A percentile compares a stretch with the other conserved stretches of the same genome.
phyloP scores from a whole-genome alignment of 192 early-diverging fungal genomes.

The Piromyces sp. region DNA sequence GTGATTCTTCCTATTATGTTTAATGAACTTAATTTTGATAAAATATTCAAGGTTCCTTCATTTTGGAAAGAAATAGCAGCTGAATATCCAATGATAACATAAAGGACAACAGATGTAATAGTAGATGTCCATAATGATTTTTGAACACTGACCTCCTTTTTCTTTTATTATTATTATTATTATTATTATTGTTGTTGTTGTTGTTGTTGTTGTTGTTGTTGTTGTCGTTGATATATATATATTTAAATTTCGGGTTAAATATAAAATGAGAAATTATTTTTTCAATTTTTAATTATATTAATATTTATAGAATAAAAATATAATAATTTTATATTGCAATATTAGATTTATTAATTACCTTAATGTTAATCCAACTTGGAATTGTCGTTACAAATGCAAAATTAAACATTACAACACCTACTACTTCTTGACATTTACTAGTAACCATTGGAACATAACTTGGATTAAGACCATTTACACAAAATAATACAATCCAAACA shows the following conservation, averaged over 20 bases:
- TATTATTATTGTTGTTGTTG: too few species aligned
- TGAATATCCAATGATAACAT: slow-evolving; percentile 15
- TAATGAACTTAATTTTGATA: slow-evolving; percentile 6
- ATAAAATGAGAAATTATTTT: too few species aligned
- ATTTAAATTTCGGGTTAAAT: too few species aligned
- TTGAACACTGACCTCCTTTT: slow-evolving; percentile 26
- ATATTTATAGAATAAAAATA: not conserved
- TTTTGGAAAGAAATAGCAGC: not conserved
- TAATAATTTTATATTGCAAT: too few species aligned
- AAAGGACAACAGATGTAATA: slow-evolving; percentile 12
- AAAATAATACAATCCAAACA: slow-evolving; percentile 20
- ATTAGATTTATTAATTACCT: slow-evolving; percentile 14
- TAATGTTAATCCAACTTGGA: slow-evolving; percentile 38
- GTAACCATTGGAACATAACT: slow-evolving; percentile 10
- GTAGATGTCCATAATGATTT: slow-evolving; percentile 21
- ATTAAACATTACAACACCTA: slow-evolving; percentile 31
- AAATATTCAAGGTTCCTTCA: slow-evolving; percentile 13
- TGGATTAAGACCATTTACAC: not conserved
- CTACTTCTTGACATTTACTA: slow-evolving; percentile 8
- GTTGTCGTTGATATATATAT: too few species aligned
- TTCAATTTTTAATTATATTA: not conserved
- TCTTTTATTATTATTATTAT: slow-evolving; percentile 5
- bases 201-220: too few species aligned
- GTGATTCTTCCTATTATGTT: slow-evolving; percentile 13
- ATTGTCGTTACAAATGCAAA: slow-evolving; percentile 28